These are phyloP conservation scores for Raphanus raphanistrum DNA, from an alignment of 345 rosid species.

Conservation along the genomic window DNA sequence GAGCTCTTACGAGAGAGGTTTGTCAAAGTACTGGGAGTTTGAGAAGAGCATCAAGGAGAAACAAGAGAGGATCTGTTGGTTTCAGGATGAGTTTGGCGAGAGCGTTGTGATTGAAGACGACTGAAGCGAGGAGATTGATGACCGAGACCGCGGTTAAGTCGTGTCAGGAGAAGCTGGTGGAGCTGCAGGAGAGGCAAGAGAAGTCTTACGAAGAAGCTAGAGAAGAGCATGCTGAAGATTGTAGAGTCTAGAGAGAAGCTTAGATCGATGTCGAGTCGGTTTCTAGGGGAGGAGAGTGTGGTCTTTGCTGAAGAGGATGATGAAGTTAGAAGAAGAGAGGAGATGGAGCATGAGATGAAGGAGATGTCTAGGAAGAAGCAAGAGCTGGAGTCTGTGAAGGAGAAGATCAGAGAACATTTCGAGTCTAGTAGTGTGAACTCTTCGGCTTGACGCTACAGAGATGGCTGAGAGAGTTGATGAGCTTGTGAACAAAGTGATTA, in stretches of 20 bases:
- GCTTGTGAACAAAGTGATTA: slow-evolving; percentile 76
- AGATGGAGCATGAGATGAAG: slow-evolving; percentile 38
- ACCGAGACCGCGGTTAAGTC: slow-evolving; percentile 73
- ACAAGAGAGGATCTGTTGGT: slow-evolving; percentile 61
- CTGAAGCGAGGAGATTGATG: slow-evolving; percentile 79
- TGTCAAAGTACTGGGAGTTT: slow-evolving; percentile 73
- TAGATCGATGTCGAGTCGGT: slow-evolving; percentile 47
- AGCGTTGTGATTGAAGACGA: slow-evolving; percentile 73
- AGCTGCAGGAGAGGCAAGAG: slow-evolving; percentile 65
- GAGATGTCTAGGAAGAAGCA: slow-evolving; percentile 33
- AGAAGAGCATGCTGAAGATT: slow-evolving; percentile 54
- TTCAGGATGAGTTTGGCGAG: slow-evolving; percentile 88
- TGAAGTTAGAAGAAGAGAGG: slow-evolving; percentile 32
- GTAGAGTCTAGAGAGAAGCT: slow-evolving; percentile 52
- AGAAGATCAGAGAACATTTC: slow-evolving; percentile 64
- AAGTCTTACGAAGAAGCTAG: slow-evolving; percentile 57
- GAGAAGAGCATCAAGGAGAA: slow-evolving; percentile 60
- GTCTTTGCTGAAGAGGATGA: slow-evolving; percentile 28
- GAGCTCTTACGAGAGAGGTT: slow-evolving; percentile 69
- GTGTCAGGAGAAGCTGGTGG: slow-evolving; percentile 67
- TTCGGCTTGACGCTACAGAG: slow-evolving; percentile 52
- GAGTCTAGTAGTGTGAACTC: slow-evolving; percentile 47
- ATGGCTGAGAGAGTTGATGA: slow-evolving; percentile 91
- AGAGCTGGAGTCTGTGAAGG: slow-evolving; percentile 47
- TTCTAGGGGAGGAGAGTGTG: slow-evolving; percentile 34